These are phyloP conservation scores for Saprolegnia parasitica DNA, from an alignment of 352 stramenopile species.

Conservation along the genomic window DNA sequence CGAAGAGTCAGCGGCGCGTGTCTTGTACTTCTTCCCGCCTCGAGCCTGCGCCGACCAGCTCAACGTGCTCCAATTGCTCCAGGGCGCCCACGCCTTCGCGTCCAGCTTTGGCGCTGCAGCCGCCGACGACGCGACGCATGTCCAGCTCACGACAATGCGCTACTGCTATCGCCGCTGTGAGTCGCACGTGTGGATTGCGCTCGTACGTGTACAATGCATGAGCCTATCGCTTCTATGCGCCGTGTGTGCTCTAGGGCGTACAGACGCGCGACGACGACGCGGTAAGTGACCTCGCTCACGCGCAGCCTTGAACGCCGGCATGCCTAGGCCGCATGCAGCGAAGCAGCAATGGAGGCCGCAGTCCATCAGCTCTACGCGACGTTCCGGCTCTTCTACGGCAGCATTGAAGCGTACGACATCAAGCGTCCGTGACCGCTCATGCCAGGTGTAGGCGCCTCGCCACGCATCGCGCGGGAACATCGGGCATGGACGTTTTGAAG, in stretches of 20 bases:
- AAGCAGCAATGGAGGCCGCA: background rate
- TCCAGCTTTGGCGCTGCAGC: background rate
- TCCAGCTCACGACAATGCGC: slow-evolving; percentile 12
- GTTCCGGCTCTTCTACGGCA: slow-evolving; percentile 4
- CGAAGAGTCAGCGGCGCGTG: slow-evolving; percentile 8
- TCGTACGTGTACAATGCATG: slow-evolving; percentile 11
- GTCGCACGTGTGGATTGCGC: slow-evolving; percentile 14
- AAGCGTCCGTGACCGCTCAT: background rate
- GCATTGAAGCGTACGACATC: slow-evolving; percentile 1
- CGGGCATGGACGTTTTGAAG: background rate
- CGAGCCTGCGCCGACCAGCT: background rate
- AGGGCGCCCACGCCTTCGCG: slow-evolving; percentile 4
- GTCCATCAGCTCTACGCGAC: background rate
- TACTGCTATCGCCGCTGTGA: slow-evolving; percentile 12
- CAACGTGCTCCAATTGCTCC: slow-evolving; percentile 3
- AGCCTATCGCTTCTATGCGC: background rate
- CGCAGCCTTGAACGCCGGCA: background rate
- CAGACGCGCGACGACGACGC: background rate
- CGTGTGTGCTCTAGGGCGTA: background rate
- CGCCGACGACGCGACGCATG: slow-evolving; percentile 5
- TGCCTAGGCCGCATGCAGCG: too few relatives aligned
- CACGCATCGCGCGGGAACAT: background rate
- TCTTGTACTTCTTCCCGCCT: slow-evolving; percentile 17
- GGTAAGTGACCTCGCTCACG: background rate
- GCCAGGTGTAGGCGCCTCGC: background rate